Evolutionary conservation across 306 rosid genomes (phyloP).

Genomic region (Rosa chinensis): DNA sequence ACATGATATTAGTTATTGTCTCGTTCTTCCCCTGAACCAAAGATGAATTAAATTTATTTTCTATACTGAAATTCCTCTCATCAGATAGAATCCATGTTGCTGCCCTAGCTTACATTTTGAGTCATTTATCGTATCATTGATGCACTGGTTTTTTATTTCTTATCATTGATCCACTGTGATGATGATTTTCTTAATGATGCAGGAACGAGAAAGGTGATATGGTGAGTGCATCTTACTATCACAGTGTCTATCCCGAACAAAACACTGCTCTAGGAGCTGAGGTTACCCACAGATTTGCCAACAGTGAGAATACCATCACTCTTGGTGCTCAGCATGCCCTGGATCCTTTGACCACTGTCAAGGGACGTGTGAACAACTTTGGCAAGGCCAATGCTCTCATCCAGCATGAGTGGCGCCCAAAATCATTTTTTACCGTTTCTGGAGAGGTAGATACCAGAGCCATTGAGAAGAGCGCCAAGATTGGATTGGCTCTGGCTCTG

Average conservation of each 20-base stretch:
- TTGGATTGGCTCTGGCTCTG: slow-evolving; percentile 80
- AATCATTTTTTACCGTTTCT: slow-evolving; percentile 76
- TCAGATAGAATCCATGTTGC: not conserved
- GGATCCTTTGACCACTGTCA: slow-evolving; percentile 69
- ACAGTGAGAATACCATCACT: slow-evolving; percentile 68
- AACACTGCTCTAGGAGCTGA: slow-evolving; percentile 87
- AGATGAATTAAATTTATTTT: not conserved
- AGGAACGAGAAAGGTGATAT: slow-evolving; percentile 80
- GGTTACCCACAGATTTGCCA: slow-evolving; percentile 65
- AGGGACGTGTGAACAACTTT: slow-evolving; percentile 68
- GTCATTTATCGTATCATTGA: not conserved
- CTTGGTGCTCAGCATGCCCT: slow-evolving; percentile 76
- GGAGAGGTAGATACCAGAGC: slow-evolving; percentile 92
- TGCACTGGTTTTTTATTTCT: not conserved
- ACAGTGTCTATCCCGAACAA: slow-evolving; percentile 52
- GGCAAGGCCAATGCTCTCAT: slow-evolving; percentile 78
- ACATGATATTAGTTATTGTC: not conserved
- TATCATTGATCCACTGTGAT: not conserved
- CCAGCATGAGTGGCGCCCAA: slow-evolving; percentile 98
- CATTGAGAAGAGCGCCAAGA: slow-evolving; percentile 82
- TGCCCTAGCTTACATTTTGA: not conserved
- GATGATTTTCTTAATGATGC: slow-evolving; percentile 22
- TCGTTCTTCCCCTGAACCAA: not conserved
- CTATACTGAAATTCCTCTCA: not conserved
- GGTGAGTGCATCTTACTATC: slow-evolving; percentile 79